Conservation (phyloP, 805 yeast genomes). For the Wickerhamiella azyma region DNA sequence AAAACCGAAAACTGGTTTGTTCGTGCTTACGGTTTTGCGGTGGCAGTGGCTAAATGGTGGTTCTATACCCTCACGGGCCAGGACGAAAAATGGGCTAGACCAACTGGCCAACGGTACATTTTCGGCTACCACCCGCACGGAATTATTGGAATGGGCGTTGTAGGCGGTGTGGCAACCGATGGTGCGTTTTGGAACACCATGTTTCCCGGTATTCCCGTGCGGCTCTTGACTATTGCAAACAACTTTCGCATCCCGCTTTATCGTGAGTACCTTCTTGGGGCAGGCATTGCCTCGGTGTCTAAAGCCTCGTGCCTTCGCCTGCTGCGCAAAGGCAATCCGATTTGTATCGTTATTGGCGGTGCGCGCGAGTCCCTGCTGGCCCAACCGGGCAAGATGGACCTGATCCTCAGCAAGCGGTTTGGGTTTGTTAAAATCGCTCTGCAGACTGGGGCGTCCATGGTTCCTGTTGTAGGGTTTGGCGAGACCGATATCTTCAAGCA, state of each 20-base stretch:
- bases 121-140: slow-evolving; percentile 97
- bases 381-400: slow-evolving; percentile 42
- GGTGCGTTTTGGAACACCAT: slow-evolving; percentile 53
- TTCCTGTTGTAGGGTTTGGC: slow-evolving; percentile 85
- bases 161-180: slow-evolving; percentile 73
- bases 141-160: slow-evolving; percentile 79
- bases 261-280: slow-evolving; percentile 66
- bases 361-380: slow-evolving; percentile 78
- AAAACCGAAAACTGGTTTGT: not conserved
- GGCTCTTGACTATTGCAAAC: slow-evolving; percentile 65
- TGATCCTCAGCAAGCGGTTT: slow-evolving; percentile 63
- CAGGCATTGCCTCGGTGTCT: slow-evolving; percentile 79
- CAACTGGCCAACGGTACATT: slow-evolving; percentile 40
- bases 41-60: slow-evolving; percentile 12
- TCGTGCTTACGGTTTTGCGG: not conserved
- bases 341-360: slow-evolving; percentile 89
- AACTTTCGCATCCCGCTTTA: slow-evolving; percentile 82
- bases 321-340: slow-evolving; percentile 52
- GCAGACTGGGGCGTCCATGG: slow-evolving; percentile 65
- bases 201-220: slow-evolving; percentile 75
- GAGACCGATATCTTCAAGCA: slow-evolving; percentile 57
- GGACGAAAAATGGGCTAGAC: slow-evolving; percentile 34
- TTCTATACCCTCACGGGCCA: slow-evolving; percentile 3
- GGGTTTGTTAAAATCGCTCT: slow-evolving; percentile 86
- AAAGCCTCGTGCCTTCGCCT: slow-evolving; percentile 54